phyloP scores from a whole-genome alignment of 176 grass and related monocot genomes.

The Olyra latifolia region DNA sequence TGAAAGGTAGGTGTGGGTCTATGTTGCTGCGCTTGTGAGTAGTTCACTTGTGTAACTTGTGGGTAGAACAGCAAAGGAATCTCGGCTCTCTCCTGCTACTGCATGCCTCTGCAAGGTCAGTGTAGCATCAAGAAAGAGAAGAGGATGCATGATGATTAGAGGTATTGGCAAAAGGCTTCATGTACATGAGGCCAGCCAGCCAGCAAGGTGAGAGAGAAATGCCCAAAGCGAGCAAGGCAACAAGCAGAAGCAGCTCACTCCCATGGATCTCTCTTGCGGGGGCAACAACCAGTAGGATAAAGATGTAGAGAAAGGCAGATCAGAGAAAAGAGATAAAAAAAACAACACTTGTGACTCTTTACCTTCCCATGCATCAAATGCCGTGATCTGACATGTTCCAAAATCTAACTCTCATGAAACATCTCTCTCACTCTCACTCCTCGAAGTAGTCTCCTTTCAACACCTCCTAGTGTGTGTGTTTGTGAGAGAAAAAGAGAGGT shows the following conservation, averaged over 20 bases:
- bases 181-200: constrained; percentile 7
- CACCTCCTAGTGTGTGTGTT: neutral
- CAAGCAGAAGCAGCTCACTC: constrained; percentile 48
- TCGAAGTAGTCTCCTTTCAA: constrained; percentile 24
- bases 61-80: constrained; percentile 58
- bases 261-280: constrained; percentile 36
- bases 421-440: constrained; percentile 15
- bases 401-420: constrained; percentile 44
- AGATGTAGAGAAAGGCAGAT: neutral
- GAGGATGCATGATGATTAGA: constrained; percentile 6
- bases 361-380: constrained; percentile 56
- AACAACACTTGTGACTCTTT: constrained; percentile 36
- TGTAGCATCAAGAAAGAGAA: constrained; percentile 33
- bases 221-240: constrained; percentile 44
- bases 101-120: constrained; percentile 32
- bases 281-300: constrained; percentile 23
- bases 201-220: constrained; percentile 44
- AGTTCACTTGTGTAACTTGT: constrained; percentile 51
- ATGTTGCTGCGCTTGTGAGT: constrained; percentile 28
- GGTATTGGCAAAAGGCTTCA: constrained; percentile 39
- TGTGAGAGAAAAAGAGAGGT: neutral
- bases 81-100: constrained; percentile 46
- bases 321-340: neutral
- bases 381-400: constrained; percentile 74
- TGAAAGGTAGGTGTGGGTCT: constrained; percentile 13